Base-by-base conservation (phyloP, 768 basidiomycete genomes). In the Xerocomellus chrysenteron region DNA sequence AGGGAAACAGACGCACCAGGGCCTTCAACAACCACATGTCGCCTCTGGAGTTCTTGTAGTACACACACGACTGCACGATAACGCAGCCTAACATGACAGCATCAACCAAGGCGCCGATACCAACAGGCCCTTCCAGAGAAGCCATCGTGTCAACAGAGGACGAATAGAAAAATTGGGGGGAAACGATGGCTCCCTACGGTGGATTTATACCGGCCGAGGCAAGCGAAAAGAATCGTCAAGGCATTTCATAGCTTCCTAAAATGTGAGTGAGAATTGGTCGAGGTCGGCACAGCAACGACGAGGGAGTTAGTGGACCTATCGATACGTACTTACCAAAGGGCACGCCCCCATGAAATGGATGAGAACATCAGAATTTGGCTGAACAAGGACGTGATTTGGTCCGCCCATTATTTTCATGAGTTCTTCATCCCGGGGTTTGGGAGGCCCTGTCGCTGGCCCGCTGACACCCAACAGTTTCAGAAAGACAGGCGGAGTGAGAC, bases 81-180 rank as follows among this genome's bases (percentile, higher is more conserved):
- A 48, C 52, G 37, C 68, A 64, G 50, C 68, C 68, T 2, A 70
- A 52, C 52, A 68, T 45, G 46, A 63, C 35, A 17, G 69, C 64
- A 36, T 61, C 59, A 46, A 66, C 35, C 36, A 71, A 52, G 11
- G 59, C 50, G 33, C 66, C 64, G 30, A 68, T 26, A 35, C 56
- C 50, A 19, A 70, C 53, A 7, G 67, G 68, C 47, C 69, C 68
- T 50, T 59, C 66, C 57, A 68, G 64, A 64, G 61, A 64, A 44
- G 24, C 67, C 63, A 63, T 58, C 19, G 19, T 58, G 44, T 46
- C 19, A 40, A 30, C 44, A 51, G 51, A 44, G 48, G 57, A 41
- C 1, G 40, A 44, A 2, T 28, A 1, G 41, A 59, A 49, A 50
- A 39, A 32, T 35, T 40, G 33, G 10, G 17, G 41, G 44, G 17